Evolutionary conservation across 2,329 filamentous ascomycete genomes (phyloP), one percentile per base, ranked within the genome.

Genomic region (Fusarium subtropicale): DNA sequence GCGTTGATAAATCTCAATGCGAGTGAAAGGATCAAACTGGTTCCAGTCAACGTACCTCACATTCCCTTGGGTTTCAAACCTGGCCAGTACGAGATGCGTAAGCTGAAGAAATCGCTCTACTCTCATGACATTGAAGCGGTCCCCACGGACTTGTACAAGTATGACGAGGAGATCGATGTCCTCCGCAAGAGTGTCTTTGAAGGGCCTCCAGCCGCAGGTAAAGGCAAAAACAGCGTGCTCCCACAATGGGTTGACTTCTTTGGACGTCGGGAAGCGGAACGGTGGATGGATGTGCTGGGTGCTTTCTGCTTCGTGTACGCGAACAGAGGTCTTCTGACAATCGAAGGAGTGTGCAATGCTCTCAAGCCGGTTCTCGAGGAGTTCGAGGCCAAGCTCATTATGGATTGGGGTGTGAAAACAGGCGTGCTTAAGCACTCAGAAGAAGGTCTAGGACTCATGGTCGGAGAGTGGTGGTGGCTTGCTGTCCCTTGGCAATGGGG

Each of bases 241-340:
- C 92, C 92, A 0, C 85, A 92, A 54, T 94, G 92, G 92, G 86
- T 88, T 54, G 90, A 91, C 76, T 88, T 94, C 63, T 87, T 91
- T 64, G 89, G 87, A 10, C 80, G 85, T 8, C 72, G 87, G 1
- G 85, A 92, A 63, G 77, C 76, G n/a, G 78, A 81, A 1, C 84
- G 89, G 56, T 94, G 92, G 90, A 84, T 86, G 56, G 85, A 88
- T 66, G 83, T 91, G 13, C 76, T 93, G 7, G 85, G 87, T 7
- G 85, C 88, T 7, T 83, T 92, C 3, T 81, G 89, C 34, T 88
- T 92, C 64, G 81, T 86, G 31, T 78, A 92, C 34, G 88, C 90
- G 1, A 88, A 87, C 20, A 83, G 90, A 59, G 87, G 90, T 0
- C 86, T 88, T 1, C 81, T 88, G 67, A 84, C 82, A 3, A 79